Conservation (phyloP, 768 basidiomycete species). For the Rhizopogon vesiculosus region DNA sequence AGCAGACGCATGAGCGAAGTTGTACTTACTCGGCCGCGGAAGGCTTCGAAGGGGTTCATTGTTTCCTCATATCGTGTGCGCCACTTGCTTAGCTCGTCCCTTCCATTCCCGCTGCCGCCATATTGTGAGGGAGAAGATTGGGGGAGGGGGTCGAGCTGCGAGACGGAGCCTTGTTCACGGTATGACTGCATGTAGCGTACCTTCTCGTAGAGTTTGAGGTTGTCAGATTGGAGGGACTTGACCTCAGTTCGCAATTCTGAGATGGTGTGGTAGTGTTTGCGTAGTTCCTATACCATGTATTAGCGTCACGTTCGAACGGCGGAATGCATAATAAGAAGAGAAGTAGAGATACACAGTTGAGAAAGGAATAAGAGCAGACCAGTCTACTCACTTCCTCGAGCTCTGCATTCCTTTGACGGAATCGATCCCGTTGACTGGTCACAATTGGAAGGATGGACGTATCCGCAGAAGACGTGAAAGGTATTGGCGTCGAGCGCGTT, state of each 20-base stretch:
- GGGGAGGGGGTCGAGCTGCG: conserved; percentile 69
- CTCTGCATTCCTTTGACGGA: conserved; percentile 94
- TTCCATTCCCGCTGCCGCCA: conserved; percentile 31
- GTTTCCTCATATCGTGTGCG: conserved; percentile 90
- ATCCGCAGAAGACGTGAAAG: conserved; percentile 73
- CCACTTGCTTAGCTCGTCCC: conserved; percentile 86
- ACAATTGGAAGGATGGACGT: conserved; percentile 98
- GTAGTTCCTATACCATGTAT: conserved; percentile 61
- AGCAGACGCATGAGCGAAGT: not conserved
- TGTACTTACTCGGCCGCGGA: conserved; percentile 82
- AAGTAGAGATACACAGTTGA: not conserved
- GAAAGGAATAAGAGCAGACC: not conserved
- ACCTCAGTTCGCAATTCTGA: conserved; percentile 92
- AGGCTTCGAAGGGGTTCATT: conserved; percentile 98
- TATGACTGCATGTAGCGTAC: conserved; percentile 99
- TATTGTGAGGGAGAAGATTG: conserved; percentile 19
- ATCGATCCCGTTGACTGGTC: conserved; percentile 95
- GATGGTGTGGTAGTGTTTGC: conserved; percentile 92
- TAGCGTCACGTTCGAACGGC: not conserved
- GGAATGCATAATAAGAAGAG: not conserved
- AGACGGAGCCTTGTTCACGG: conserved; percentile 64
- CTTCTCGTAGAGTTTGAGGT: conserved; percentile 97
- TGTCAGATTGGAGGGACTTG: conserved; percentile 89
- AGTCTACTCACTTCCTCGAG: conserved; percentile 76
- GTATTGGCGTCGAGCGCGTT: conserved; percentile 58